A percentile compares a stretch with the other conserved stretches of the same genome.
Evolutionary conservation across 352 stramenopile species (phyloP).

Genomic region (Phytophthora sp.): DNA sequence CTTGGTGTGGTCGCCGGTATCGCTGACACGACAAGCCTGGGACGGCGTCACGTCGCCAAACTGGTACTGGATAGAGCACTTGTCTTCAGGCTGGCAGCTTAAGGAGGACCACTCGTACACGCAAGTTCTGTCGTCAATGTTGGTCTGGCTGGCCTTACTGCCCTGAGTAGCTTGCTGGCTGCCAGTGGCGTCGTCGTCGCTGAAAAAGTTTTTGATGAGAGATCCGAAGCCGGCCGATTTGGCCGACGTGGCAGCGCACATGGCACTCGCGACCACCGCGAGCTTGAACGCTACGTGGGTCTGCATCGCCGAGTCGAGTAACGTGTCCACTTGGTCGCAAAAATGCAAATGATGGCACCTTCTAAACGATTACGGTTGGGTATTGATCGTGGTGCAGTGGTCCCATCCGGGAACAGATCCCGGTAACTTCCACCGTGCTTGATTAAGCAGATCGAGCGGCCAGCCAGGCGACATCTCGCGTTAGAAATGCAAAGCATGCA

Average conservation of each 20-base stretch:
- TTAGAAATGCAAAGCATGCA: conserved; percentile 21
- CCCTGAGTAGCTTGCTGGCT: not conserved
- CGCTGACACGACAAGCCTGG: conserved; percentile 53
- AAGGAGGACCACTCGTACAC: conserved; percentile 40
- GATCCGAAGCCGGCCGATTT: conserved; percentile 2
- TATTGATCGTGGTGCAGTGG: conserved; percentile 1
- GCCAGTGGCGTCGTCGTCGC: conserved; percentile 23
- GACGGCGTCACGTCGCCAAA: conserved; percentile 50
- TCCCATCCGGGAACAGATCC: conserved; percentile 19
- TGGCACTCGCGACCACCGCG: conserved; percentile 17
- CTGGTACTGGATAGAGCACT: conserved; percentile 48
- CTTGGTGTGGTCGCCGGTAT: conserved; percentile 24
- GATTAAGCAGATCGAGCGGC: not conserved
- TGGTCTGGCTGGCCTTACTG: conserved; percentile 7
- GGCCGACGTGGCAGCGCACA: conserved; percentile 20
- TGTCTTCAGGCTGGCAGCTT: conserved; percentile 25
- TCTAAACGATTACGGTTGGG: not conserved
- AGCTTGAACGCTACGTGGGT: conserved; percentile 11
- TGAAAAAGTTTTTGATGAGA: conserved; percentile 32
- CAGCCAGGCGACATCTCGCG: not conserved
- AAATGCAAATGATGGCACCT: no score
- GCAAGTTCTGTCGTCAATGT: conserved; percentile 45
- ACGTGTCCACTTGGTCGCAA: no score
- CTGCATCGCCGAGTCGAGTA: conserved; percentile 8
- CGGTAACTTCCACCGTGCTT: not conserved